A percentile compares a stretch with the other conserved stretches of the same genome.
phyloP scores from a whole-genome alignment of 2,329 filamentous ascomycete species.

The Ustilaginoidea virens region DNA sequence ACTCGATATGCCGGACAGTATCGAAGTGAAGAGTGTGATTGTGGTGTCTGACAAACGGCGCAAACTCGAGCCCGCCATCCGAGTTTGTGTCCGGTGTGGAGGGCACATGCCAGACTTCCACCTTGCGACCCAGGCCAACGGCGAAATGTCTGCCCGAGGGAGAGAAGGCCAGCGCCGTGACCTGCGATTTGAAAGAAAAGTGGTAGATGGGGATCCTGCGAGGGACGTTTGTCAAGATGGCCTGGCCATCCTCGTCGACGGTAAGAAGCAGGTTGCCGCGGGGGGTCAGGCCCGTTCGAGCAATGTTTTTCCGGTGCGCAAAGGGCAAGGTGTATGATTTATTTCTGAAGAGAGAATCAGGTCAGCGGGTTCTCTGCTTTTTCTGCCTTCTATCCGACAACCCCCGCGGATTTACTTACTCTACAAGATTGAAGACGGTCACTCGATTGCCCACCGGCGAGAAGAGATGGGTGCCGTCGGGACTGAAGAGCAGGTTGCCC shows the following conservation, averaged over 20 bases:
- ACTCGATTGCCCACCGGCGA: slow-evolving; percentile 95
- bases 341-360: slow-evolving; percentile 44
- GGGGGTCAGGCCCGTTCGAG: slow-evolving; percentile 74
- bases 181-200: slow-evolving; percentile 80
- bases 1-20: slow-evolving; percentile 70
- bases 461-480: slow-evolving; percentile 87
- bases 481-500: slow-evolving; percentile 92
- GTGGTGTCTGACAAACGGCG: slow-evolving; percentile 80
- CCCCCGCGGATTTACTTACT: slow-evolving; percentile 39
- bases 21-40: slow-evolving; percentile 84
- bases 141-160: slow-evolving; percentile 85
- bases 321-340: slow-evolving; percentile 81
- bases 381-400: too few relatives aligned
- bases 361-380: too few relatives aligned
- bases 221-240: slow-evolving; percentile 81
- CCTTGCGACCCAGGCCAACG: slow-evolving; percentile 69
- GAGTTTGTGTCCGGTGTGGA: slow-evolving; percentile 68
- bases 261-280: slow-evolving; percentile 84
- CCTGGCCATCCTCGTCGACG: slow-evolving; percentile 85
- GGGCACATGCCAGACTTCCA: slow-evolving; percentile 94
- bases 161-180: slow-evolving; percentile 77
- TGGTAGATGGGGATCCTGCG: slow-evolving; percentile 80
- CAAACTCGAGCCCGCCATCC: slow-evolving; percentile 80
- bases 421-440: slow-evolving; percentile 88
- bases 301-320: slow-evolving; percentile 85